These are phyloP conservation scores for Truncatella angustata DNA, from an alignment of 2,329 filamentous ascomycete genomes.

Conservation along the genomic window DNA sequence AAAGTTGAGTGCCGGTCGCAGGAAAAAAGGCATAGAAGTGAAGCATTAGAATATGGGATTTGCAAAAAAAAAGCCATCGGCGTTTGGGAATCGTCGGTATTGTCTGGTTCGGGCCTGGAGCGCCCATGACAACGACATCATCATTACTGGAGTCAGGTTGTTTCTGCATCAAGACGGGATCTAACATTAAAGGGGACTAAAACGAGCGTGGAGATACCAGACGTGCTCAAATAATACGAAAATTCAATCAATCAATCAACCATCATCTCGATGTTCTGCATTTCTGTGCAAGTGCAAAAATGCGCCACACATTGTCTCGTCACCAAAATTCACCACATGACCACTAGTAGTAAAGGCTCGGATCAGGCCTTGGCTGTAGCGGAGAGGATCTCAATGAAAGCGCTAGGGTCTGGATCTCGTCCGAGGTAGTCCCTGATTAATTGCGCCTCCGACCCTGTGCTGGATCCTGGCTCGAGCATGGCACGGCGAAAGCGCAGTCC, in stretches of 20 bases:
- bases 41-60: background rate
- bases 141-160: too few species aligned
- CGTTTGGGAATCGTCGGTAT: background rate
- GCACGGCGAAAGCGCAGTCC: background rate
- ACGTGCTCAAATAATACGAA: too few species aligned
- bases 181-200: too few species aligned
- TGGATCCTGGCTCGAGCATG: conserved; percentile 1
- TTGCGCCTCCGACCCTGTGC: background rate
- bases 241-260: too few species aligned
- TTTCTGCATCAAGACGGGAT: background rate
- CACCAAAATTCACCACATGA: background rate
- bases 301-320: too few species aligned
- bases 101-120: too few species aligned
- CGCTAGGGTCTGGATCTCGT: background rate
- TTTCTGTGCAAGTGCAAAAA: too few species aligned
- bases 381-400: background rate
- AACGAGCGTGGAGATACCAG: too few species aligned
- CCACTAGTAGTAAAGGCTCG: too few species aligned
- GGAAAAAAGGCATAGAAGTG: background rate
- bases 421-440: conserved; percentile 2
- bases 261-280: too few species aligned
- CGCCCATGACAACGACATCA: too few species aligned
- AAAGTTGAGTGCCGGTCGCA: too few species aligned
- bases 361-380: background rate
- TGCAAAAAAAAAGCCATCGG: background rate